Evolutionary conservation across 179 eudicot genomes (phyloP).

Genomic region (Amaranthus tricolor): DNA sequence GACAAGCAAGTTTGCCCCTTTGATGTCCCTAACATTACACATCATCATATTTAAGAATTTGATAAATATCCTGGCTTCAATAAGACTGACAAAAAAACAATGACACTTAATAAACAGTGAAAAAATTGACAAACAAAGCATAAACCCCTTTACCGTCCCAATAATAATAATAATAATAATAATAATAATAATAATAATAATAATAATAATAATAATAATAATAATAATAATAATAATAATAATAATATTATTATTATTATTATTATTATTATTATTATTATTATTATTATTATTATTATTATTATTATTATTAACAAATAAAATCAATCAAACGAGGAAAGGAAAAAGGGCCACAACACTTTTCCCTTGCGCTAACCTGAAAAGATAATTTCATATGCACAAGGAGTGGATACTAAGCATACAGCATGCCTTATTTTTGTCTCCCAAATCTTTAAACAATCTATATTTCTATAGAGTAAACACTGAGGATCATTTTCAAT

Average conservation of each 20-base stretch:
- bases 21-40: slow-evolving; percentile 67
- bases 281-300: too few relatives aligned
- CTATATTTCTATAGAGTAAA: not conserved
- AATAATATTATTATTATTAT: too few relatives aligned
- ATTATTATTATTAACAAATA: too few relatives aligned
- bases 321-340: not conserved
- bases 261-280: too few relatives aligned
- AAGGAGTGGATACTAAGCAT: not conserved
- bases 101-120: not conserved
- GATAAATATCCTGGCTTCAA: not conserved
- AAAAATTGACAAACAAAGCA: not conserved
- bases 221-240: too few relatives aligned
- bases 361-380: not conserved
- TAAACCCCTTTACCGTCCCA: not conserved
- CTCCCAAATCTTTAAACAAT: not conserved
- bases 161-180: not conserved
- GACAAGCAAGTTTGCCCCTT: slow-evolving; percentile 94
- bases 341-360: not conserved
- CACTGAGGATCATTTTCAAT: not conserved
- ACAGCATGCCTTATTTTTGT: not conserved
- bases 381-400: not conserved
- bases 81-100: not conserved
- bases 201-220: too few relatives aligned
- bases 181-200: too few relatives aligned
- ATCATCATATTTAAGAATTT: slow-evolving; percentile 1